Base-by-base conservation (phyloP, 495 filamentous ascomycete genomes). In the Podospora fimiseda region DNA sequence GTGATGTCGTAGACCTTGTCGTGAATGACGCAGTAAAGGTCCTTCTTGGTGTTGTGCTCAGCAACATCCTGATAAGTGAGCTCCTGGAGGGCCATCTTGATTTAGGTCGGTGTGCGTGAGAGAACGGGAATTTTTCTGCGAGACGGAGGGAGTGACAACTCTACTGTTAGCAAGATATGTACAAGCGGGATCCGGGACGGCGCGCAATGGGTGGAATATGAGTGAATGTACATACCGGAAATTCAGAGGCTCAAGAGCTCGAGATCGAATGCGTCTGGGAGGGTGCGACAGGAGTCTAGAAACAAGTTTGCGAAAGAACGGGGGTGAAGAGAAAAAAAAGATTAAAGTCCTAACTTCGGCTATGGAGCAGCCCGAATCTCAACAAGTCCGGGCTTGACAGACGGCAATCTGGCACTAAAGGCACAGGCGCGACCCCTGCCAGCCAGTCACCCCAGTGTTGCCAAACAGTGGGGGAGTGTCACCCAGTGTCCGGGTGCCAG, bases 21-120 rank as follows among this genome's bases (percentile, higher is more conserved):
- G 77, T 97, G 89, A 63, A 97, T 80, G 51, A 96, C 86, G 57
- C 96, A 59, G 74, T 80, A 94, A 43, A 96, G 79, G 67, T 97
- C 90, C 82, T 96, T 97, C 85, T 97, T 97, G 66, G 82, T 84
- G 74, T 83, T 87, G 78, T 99, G 94, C 66, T 79, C 80, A 55
- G 87, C 77, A 68, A 96, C 82, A 61, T 97, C 89, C 60, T 83
- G 73, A 74, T 87, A 89, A 51, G 91, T 95, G 73, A 85, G 80
- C 70, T 88, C 80, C 73, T 88, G 80, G 44, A 47, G 44, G 55
- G 76, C 70, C 86, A 89, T 89, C 64, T 69, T 85, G 64, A 63
- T 57, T 48, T 52, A 40, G 6, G 36, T 49, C 51, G 43, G 51
- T 37, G 49, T 53, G 37, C 48, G 46, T 49, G 57, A 40, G 42